Base-by-base conservation (phyloP, 2,329 filamentous ascomycete species). In the Emergomyces orientalis region DNA sequence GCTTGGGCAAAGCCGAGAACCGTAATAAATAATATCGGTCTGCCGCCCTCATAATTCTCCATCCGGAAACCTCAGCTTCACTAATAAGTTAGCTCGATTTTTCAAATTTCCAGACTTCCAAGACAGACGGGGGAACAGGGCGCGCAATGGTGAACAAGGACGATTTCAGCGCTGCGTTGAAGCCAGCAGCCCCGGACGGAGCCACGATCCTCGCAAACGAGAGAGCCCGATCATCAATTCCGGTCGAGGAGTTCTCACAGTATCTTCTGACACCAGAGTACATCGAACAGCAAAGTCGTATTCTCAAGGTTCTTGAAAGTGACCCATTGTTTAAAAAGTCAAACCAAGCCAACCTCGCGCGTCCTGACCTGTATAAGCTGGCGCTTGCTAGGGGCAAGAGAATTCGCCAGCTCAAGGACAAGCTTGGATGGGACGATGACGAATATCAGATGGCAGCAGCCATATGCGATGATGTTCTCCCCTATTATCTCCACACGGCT, bases 361-460 rank as follows among this genome's bases (percentile, higher is more conserved):
- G 80, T 25, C 80, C 80, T 3, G 80, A 82, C 61, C 72, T 80
- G 22, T 83, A 81, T 67, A 79, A 81, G 60, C 74, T 83, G 3
- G 81, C 79, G 3, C 75, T 84, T 22, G 81, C 80, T 13, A 72
- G 81, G 63, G 80, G 79, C 61, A 83, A 83, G 70, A 75, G 77
- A 49, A 73, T 83, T 3, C 75, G 80, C 49, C 74, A 80, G 56
- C 70, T 81, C 27, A 73, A 73, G 8, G 74, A 78, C 59, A 74
- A 79, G 63, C 72, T 81, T 68, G 69, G 71, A 49, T 83, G 81
- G 81, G 75, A 76, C 64, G 68, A 74, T 37, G 78, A 80, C n/a
- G 81, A 83, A 63, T 78, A 79, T 63, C 73, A 74, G 58, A 82
- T 83, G 77, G 78, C 78, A 0, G 77, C 78, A 65, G 82, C 83